These are phyloP conservation scores for Akanthomyces dipterigenus DNA, from an alignment of 2,329 filamentous ascomycete species.

Conservation along the genomic window DNA sequence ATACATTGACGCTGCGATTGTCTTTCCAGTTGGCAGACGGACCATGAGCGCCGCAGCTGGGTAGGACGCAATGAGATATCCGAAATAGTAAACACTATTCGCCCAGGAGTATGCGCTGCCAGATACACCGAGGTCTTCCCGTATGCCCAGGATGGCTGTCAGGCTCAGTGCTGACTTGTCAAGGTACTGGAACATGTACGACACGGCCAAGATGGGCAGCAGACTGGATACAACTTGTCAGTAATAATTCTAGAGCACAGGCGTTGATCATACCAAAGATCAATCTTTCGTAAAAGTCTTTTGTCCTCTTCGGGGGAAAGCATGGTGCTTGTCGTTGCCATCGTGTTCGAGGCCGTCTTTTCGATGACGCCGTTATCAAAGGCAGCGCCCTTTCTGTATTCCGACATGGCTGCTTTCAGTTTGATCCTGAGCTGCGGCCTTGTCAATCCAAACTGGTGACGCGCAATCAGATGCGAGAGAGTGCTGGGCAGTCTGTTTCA, in stretches of 20 bases:
- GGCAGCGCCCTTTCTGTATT: not conserved
- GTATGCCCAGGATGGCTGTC: slow-evolving; percentile 43
- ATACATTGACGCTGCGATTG: slow-evolving; percentile 19
- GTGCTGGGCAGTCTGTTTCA: not conserved
- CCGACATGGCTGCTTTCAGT: not conserved
- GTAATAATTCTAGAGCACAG: not conserved
- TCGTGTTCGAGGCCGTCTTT: not conserved
- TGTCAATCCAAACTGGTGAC: not conserved
- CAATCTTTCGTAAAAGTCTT: slow-evolving; percentile 53
- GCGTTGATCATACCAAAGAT: slow-evolving; percentile 38
- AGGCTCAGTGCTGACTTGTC: slow-evolving; percentile 53
- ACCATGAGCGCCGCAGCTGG: slow-evolving; percentile 22
- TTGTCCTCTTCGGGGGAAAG: slow-evolving; percentile 30
- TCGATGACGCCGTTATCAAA: not conserved
- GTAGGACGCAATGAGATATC: slow-evolving; percentile 35
- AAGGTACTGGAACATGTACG: slow-evolving; percentile 52
- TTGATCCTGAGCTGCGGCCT: not conserved
- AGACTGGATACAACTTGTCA: slow-evolving; percentile 26
- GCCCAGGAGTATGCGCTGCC: slow-evolving; percentile 48
- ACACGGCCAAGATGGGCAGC: slow-evolving; percentile 45
- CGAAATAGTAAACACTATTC: slow-evolving; percentile 44
- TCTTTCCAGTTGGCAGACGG: slow-evolving; percentile 22
- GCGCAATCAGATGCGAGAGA: not conserved
- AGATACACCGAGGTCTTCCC: slow-evolving; percentile 36
- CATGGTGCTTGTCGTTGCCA: not conserved